Base-by-base conservation (phyloP, 441 rosid genomes). In the Croton setiger region DNA sequence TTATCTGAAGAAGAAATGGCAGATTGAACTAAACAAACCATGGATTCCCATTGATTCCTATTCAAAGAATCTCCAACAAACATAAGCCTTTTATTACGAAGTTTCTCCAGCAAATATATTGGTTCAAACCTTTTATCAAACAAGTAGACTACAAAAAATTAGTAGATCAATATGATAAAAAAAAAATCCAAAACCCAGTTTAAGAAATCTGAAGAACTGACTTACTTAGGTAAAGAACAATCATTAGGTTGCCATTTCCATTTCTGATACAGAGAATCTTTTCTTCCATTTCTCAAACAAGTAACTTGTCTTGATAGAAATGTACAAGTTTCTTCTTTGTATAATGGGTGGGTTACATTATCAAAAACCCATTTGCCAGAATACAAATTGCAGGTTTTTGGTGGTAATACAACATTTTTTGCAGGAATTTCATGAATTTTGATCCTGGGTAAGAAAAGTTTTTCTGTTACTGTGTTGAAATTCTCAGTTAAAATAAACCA, bases 201-300 rank as follows among this genome's bases (percentile, higher is more conserved):
- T 17, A 21, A 9, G 45, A 31, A 10, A 37, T n/a, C n/a, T n/a
- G 20, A n/a, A n/a, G 41, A 39, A 15, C 55, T n/a, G n/a, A 48
- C 70, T 68, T 71, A 88, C 97, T 74, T 86, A 66, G 97, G 97
- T 63, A 91, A 69, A 63, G 87, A 82, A 71, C 94, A 91, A 41
- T 88, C 88, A 69, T 78, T 82, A 27, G 97, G 96, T 68, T 89
- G 89, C 97, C 97, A 92, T 79, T 83, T 85, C 96, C 97, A 92
- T 33, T 83, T 83, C 83, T 89, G 96, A 66, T 81, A 92, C 69
- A 74, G 7, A 27, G 97, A 84, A 76, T 91, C 88, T 69, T 72
- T 72, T 51, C 96, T 85, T 76, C 97, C 96, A 57, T 89, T 89
- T 78, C 89, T 87, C 74, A 87, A 36, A 65, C 97, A 91, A 74